Evolutionary conservation across 176 grass and related monocot genomes (phyloP).

Genomic region (Saccharum spontaneum): DNA sequence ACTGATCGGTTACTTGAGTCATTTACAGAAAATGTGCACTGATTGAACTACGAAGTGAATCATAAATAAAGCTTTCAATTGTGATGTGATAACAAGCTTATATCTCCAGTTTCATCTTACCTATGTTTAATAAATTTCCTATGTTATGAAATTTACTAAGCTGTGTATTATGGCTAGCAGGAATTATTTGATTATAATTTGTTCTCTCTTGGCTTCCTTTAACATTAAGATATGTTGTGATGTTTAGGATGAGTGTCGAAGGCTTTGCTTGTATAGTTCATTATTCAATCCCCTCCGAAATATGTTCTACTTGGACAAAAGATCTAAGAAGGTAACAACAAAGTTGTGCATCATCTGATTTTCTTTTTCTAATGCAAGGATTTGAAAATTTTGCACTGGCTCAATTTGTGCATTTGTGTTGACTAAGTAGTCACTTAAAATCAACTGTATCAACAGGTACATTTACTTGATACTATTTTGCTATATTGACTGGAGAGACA

Average conservation of each 20-base stretch:
- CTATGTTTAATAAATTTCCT: not conserved
- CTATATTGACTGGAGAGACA: conserved; percentile 1
- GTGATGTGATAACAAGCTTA: not conserved
- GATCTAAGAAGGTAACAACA: conserved; percentile 65
- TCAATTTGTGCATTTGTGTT: conserved; percentile 1
- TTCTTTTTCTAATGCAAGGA: conserved; percentile 8
- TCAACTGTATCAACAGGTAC: not conserved
- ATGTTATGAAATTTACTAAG: not conserved
- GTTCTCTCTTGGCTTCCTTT: not conserved
- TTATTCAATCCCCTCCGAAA: conserved; percentile 68
- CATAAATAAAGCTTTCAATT: not conserved
- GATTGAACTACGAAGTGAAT: not conserved
- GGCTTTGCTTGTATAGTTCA: conserved; percentile 77
- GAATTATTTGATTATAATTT: conserved; percentile 1
- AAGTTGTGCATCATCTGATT: conserved; percentile 10
- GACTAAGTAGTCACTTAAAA: not conserved
- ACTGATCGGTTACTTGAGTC: not conserved
- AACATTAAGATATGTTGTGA: conserved; percentile 31
- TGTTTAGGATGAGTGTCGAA: conserved; percentile 77
- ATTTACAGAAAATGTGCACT: conserved; percentile 24
- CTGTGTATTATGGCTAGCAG: not conserved
- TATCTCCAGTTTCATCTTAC: not conserved
- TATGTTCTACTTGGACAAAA: conserved; percentile 77
- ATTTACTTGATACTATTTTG: conserved; percentile 17
- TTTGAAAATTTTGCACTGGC: not conserved